Evolutionary conservation across 2,329 filamentous ascomycete genomes (phyloP).

Genomic region (Colletotrichum navitas): DNA sequence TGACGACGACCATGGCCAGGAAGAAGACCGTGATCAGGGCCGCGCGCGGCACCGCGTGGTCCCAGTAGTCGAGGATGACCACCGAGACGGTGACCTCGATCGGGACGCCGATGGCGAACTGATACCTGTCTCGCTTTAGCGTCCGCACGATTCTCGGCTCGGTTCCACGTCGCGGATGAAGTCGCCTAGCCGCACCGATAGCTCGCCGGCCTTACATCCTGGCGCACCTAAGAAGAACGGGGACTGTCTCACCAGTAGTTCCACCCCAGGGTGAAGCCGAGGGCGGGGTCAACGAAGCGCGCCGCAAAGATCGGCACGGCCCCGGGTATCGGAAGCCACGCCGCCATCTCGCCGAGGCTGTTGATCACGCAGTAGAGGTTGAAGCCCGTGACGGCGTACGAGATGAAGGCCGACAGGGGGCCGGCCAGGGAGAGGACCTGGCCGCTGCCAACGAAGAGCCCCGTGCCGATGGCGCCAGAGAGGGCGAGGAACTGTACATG

Average conservation of each 20-base stretch:
- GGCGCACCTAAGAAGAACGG: neutral
- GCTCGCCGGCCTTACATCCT: neutral
- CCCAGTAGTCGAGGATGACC: conserved; percentile 62
- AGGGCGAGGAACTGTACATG: conserved; percentile 59
- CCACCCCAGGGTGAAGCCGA: conserved; percentile 64
- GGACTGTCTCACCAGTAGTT: conserved; percentile 57
- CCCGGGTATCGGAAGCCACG: conserved; percentile 71
- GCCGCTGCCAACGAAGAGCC: conserved; percentile 59
- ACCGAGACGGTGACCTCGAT: conserved; percentile 61
- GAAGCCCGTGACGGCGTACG: conserved; percentile 58
- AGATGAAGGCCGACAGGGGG: conserved; percentile 56
- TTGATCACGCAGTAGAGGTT: conserved; percentile 63
- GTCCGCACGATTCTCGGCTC: neutral
- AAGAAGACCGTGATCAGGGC: conserved; percentile 55
- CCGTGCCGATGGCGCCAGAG: conserved; percentile 58
- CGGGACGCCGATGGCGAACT: conserved; percentile 63
- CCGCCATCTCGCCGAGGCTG: conserved; percentile 69
- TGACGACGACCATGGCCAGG: conserved; percentile 53
- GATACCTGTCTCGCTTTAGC: conserved; percentile 49
- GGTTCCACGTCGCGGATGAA: neutral
- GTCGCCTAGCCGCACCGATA: neutral
- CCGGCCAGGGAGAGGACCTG: conserved; percentile 58
- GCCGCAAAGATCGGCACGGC: conserved; percentile 63
- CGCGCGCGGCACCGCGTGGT: conserved; percentile 46
- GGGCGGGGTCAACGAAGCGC: conserved; percentile 61